Evolutionary conservation across 2,329 filamentous ascomycete species (phyloP).

Genomic region (Botrytis porri): DNA sequence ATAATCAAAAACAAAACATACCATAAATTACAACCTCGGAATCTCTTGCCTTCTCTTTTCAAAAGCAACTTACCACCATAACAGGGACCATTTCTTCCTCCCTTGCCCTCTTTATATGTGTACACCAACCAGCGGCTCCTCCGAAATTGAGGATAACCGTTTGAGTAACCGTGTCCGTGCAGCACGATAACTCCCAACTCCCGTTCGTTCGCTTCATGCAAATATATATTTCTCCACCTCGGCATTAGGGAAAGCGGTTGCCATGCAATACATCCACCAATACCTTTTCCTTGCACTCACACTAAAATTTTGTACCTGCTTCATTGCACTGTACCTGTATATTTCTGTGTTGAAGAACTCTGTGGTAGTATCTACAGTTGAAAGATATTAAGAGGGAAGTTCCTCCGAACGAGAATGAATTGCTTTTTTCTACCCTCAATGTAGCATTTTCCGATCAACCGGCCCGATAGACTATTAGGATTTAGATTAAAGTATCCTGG

Average conservation of each 20-base stretch:
- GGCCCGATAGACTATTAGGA: not conserved
- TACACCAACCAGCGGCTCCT: not conserved
- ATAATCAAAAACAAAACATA: not conserved
- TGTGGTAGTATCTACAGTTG: not conserved
- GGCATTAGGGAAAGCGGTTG: not conserved
- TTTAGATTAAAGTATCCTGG: not conserved
- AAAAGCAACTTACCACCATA: not conserved
- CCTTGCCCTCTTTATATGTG: not conserved
- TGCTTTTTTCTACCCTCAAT: not conserved
- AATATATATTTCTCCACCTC: not conserved
- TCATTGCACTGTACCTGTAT: not conserved
- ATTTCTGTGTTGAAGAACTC: not conserved
- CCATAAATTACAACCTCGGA: not conserved
- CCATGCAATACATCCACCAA: not conserved
- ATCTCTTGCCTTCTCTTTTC: not conserved
- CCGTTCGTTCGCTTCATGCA: constrained; percentile 9
- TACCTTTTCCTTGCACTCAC: not conserved
- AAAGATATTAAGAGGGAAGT: not conserved
- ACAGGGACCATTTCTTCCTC: not conserved
- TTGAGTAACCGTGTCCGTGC: constrained; percentile 14
- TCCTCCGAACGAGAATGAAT: not conserved
- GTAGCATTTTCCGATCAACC: not conserved
- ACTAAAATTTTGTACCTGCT: not conserved
- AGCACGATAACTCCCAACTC: constrained; percentile 13
- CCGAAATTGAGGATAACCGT: constrained; percentile 12